phyloP scores from a whole-genome alignment of 2,329 filamentous ascomycete species.

The Penicillium fuscoglaucum region DNA sequence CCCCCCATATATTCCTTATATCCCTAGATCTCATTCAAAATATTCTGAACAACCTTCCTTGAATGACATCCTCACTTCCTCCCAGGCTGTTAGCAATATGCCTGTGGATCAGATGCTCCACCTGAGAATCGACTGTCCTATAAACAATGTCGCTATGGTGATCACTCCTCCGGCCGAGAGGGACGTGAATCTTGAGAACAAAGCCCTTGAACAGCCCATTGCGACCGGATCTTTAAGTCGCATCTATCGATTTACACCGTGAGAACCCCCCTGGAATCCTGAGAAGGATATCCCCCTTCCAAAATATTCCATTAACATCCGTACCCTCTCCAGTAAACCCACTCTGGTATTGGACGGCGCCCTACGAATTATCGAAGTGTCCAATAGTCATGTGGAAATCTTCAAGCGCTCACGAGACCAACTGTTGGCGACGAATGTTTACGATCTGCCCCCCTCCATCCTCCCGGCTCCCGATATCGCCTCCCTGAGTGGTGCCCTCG shows the following conservation, averaged over 20 bases:
- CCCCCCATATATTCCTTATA: background rate
- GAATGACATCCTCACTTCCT: constrained; percentile 3
- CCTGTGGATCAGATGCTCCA: constrained; percentile 27
- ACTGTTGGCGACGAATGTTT: constrained; percentile 40
- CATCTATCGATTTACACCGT: constrained; percentile 13
- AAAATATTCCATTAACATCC: background rate
- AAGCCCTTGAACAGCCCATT: background rate
- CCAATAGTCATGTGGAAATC: constrained; percentile 44
- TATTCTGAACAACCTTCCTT: background rate
- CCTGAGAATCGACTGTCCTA: constrained; percentile 24
- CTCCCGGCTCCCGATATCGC: constrained; percentile 40
- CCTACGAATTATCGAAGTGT: constrained; percentile 44
- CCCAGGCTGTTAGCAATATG: constrained; percentile 4
- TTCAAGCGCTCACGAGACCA: constrained; percentile 36
- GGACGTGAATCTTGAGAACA: constrained; percentile 6
- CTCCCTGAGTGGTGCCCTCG: constrained; percentile 40
- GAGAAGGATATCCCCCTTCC: background rate
- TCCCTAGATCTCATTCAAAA: background rate
- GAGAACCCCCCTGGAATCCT: background rate
- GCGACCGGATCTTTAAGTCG: background rate
- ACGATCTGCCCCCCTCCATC: constrained; percentile 39
- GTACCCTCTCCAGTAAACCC: constrained; percentile 21
- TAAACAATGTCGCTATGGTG: constrained; percentile 20
- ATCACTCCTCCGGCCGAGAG: constrained; percentile 29
- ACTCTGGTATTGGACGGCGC: constrained; percentile 42